Base-by-base conservation (phyloP, 345 rosid species). In the Salix exigua region DNA sequence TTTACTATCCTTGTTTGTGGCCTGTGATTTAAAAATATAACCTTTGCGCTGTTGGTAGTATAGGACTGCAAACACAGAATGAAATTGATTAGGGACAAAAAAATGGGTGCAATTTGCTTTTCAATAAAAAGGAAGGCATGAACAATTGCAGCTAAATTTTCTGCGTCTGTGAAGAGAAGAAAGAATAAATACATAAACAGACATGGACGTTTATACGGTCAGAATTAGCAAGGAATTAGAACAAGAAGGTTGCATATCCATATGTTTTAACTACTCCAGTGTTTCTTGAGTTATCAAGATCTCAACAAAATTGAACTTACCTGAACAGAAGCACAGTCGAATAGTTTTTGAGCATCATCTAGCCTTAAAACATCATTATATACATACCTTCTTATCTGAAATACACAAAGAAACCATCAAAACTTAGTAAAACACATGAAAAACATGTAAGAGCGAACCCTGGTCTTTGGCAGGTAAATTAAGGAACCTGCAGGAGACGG, bases 381-480 rank as follows among this genome's bases (percentile, higher is more conserved):
- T 28, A 94, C 94, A 75, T 94, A 94, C 77, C 98, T 89, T 75
- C 98, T 88, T 76, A 94, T 87, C 97, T 94, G 91, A 60, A 79
- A 80, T 70, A 77, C 6, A 70, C 10, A 17, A 38, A 68, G 4
- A 1, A 23, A 21, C 10, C 23, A 6, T 58, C 63, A 23, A 10
- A 23, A 58, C 28, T 4, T 23, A 1, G 10, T 23, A 10, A 58
- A 13, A 10, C 1, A 58, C 28, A 58, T 3, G 28, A 58, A 9
- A n/a, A 25, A 1, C 63, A 58, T 58, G 63, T 10, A 10, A 58
- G 28, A 9, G 63, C 16, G n/a, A n/a, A 23, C 23, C 4, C 63
- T 58, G 14, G 10, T 58, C 63, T 58, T 23, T 51, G 11, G 26
- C 63, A 0, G 63, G 55, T 19, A 58, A 81, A 66, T 67, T 21